phyloP scores from a whole-genome alignment of 2,329 filamentous ascomycete genomes.

The Elsinoe ampelina region DNA sequence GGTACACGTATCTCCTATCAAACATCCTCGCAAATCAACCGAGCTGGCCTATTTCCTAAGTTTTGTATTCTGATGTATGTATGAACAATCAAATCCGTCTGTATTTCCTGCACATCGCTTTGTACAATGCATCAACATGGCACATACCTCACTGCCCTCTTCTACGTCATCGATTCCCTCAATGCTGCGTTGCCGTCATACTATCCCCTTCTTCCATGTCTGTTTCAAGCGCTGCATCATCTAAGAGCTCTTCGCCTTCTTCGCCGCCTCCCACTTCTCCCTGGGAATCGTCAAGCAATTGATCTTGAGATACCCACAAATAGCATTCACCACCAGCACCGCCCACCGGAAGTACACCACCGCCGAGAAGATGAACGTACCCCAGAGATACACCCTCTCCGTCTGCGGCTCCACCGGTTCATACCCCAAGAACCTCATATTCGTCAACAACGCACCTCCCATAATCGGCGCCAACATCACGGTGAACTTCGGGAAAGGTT shows the following conservation, averaged over 20 bases:
- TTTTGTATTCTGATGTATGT: too few species aligned
- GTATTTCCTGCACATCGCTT: not conserved
- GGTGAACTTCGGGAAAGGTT: conserved; percentile 96
- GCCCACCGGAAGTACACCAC: conserved; percentile 93
- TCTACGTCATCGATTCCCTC: too few species aligned
- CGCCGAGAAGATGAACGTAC: conserved; percentile 72
- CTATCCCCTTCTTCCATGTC: too few species aligned
- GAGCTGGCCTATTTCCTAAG: too few species aligned
- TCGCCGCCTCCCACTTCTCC: conserved; percentile 26
- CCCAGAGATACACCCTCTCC: conserved; percentile 74
- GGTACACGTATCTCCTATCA: too few species aligned
- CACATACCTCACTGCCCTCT: too few species aligned
- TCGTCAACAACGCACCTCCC: conserved; percentile 71
- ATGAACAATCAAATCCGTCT: not conserved
- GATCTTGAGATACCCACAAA: conserved; percentile 87
- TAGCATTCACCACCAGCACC: conserved; percentile 77
- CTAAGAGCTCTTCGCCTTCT: conserved; percentile 19
- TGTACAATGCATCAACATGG: not conserved
- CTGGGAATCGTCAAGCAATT: conserved; percentile 76
- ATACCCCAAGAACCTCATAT: conserved; percentile 69
- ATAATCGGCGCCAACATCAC: conserved; percentile 80
- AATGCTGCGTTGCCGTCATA: too few species aligned
- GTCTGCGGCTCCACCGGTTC: conserved; percentile 49
- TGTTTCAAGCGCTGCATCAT: not conserved
- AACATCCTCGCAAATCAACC: too few species aligned